A percentile compares a stretch with the other conserved stretches of the same genome.
Conservation (phyloP, 2,329 filamentous ascomycete genomes). For the Incumbomyces lentus region DNA sequence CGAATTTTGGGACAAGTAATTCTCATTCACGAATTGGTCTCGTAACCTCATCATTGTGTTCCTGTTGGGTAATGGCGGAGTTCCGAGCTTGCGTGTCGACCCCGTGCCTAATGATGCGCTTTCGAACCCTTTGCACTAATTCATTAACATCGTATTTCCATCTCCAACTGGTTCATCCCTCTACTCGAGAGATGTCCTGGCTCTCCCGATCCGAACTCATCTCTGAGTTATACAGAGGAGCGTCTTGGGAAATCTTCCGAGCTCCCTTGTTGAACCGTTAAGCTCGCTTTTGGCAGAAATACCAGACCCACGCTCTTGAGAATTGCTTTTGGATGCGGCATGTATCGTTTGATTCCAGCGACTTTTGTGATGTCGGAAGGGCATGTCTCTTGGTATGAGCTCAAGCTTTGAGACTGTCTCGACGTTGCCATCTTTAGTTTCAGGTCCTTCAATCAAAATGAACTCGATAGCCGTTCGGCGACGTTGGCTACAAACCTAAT, state of each 20-base stretch:
- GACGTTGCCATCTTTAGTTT: slow-evolving; percentile 52
- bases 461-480: slow-evolving; percentile 87
- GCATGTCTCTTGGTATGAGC: slow-evolving; percentile 73
- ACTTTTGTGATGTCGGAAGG: slow-evolving; percentile 57
- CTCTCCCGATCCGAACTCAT: neutral
- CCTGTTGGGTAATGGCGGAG: slow-evolving; percentile 2
- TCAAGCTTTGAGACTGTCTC: slow-evolving; percentile 75
- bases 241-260: slow-evolving; percentile 4
- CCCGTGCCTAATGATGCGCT: neutral
- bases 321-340: slow-evolving; percentile 56
- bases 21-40: neutral
- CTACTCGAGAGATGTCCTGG: neutral
- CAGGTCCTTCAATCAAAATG: slow-evolving; percentile 61
- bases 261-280: neutral
- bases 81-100: slow-evolving; percentile 1
- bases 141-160: no score
- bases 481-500: slow-evolving; percentile 94
- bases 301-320: slow-evolving; percentile 8
- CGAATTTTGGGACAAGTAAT: neutral
- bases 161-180: no score
- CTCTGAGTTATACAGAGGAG: neutral
- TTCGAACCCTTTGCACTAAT: slow-evolving; percentile 5
- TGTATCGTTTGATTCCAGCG: slow-evolving; percentile 40
- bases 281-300: slow-evolving; percentile 7
- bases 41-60: slow-evolving; percentile 5